These are phyloP conservation scores for Cetraspora pellucida DNA, from an alignment of 192 early-diverging fungal genomes.

Conservation along the genomic window DNA sequence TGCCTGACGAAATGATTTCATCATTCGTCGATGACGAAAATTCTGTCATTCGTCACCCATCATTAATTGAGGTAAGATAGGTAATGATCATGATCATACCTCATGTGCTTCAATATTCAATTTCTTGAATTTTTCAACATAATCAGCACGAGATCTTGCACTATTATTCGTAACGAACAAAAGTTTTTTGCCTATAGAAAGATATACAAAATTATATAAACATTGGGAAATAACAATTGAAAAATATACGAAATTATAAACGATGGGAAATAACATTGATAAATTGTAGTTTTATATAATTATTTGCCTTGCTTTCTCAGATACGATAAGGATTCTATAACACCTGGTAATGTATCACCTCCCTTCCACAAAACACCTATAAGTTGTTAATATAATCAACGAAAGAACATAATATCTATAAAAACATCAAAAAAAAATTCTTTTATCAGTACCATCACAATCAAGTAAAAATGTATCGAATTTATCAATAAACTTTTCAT, in stretches of 20 bases:
- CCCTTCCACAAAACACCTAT: too few relatives aligned
- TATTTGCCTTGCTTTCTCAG: neutral
- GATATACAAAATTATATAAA: neutral
- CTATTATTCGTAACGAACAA: slow-evolving; percentile 99
- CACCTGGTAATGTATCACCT: too few relatives aligned
- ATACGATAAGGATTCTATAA: too few relatives aligned
- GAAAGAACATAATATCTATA: neutral
- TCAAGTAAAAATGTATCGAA: slow-evolving; percentile 96
- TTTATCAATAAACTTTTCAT: slow-evolving; percentile 65
- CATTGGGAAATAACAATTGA: neutral
- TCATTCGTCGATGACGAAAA: too few relatives aligned
- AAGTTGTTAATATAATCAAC: neutral
- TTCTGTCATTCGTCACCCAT: too few relatives aligned
- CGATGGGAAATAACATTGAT: neutral
- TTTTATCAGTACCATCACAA: slow-evolving; percentile 80
- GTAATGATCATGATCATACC: slow-evolving; percentile 41
- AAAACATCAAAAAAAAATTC: neutral
- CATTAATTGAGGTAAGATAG: too few relatives aligned
- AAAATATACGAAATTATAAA: neutral
- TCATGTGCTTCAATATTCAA: slow-evolving; percentile 76
- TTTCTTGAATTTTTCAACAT: slow-evolving; percentile 80
- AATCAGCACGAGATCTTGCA: slow-evolving; percentile 80
- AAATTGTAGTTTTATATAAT: neutral
- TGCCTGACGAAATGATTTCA: too few relatives aligned
- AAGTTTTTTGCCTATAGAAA: slow-evolving; percentile 74